Conservation (phyloP, 345 rosid genomes). For the Populus davidiana region DNA sequence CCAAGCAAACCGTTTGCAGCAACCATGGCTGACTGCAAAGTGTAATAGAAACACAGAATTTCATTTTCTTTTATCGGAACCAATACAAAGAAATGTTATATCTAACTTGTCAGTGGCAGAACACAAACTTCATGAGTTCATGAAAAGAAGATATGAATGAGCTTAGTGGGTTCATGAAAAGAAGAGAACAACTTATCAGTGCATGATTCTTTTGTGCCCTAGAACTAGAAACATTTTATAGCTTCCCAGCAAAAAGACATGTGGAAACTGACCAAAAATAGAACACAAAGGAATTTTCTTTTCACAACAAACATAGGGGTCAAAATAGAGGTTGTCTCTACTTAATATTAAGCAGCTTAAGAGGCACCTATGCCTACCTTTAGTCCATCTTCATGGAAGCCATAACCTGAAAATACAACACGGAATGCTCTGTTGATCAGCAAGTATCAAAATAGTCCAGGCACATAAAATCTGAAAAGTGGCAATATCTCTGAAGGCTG, state of each 20-base stretch:
- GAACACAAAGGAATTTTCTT: background rate
- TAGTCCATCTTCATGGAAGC: slow-evolving; percentile 93
- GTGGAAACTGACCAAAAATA: background rate
- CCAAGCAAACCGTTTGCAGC: slow-evolving; percentile 71
- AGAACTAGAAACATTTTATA: no score
- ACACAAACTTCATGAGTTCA: background rate
- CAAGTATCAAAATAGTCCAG: background rate
- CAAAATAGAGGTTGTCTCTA: background rate
- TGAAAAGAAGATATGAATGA: background rate
- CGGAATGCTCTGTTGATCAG: slow-evolving; percentile 2
- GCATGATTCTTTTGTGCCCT: background rate
- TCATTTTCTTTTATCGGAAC: background rate
- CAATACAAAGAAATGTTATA: background rate
- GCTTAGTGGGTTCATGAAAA: no score
- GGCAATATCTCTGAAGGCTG: background rate
- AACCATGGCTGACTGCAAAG: slow-evolving; percentile 64
- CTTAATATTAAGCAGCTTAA: background rate
- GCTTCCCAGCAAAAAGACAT: background rate
- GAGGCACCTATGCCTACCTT: slow-evolving; percentile 43
- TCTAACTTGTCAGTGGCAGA: background rate
- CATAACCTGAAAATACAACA: slow-evolving; percentile 60
- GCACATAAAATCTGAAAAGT: background rate
- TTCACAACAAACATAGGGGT: background rate
- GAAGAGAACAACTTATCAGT: background rate
- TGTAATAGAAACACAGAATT: background rate